A percentile compares a stretch with the other conserved stretches of the same genome.
These are phyloP conservation scores for Colletotrichum gloeosporioides DNA, from an alignment of 2,329 filamentous ascomycete genomes.

Conservation along the genomic window DNA sequence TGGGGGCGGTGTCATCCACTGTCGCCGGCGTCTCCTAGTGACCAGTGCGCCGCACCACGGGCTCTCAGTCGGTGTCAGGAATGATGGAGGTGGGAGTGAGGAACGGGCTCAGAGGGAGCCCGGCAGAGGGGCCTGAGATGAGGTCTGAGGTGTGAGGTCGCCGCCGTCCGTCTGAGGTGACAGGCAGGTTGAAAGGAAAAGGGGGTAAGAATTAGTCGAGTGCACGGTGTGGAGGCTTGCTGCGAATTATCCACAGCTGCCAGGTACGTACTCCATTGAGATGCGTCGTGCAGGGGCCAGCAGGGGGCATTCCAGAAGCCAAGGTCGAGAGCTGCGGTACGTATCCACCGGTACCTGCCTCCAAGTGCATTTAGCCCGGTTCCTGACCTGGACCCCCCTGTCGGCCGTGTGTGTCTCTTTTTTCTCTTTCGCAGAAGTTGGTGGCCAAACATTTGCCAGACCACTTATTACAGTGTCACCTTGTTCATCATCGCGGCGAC, in stretches of 20 bases:
- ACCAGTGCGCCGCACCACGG: background rate
- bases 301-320: slow-evolving; percentile 17
- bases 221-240: background rate
- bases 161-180: background rate
- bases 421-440: background rate
- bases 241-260: background rate
- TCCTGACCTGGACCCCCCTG: background rate
- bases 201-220: background rate
- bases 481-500: background rate
- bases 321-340: slow-evolving; percentile 6
- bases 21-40: background rate
- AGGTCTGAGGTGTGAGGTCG: background rate
- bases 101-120: background rate
- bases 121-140: background rate
- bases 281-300: slow-evolving; percentile 9
- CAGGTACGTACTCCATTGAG: background rate
- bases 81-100: background rate
- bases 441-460: background rate
- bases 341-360: slow-evolving; percentile 18
- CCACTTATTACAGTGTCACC: background rate
- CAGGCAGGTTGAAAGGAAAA: background rate
- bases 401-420: background rate
- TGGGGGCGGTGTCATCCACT: slow-evolving; percentile 2
- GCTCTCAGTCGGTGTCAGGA: background rate
- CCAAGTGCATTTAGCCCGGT: slow-evolving; percentile 7